A percentile compares a stretch with the other conserved stretches of the same genome.
Evolutionary conservation across 106 monocot species (phyloP).

Genomic region (Dioscorea dumetorum): DNA sequence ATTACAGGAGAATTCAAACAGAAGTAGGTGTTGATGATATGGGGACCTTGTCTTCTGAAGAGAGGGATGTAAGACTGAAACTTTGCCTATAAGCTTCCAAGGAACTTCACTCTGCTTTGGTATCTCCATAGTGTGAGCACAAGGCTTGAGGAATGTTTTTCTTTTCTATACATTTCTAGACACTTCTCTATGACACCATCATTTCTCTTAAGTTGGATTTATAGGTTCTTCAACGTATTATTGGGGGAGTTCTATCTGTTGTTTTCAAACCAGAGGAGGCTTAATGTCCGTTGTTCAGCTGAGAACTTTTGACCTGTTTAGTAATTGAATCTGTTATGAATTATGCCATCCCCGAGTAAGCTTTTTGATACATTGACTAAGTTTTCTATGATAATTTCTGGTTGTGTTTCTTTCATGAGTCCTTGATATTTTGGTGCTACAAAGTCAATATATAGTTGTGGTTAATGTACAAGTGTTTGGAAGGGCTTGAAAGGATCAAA

Average conservation of each 20-base stretch:
- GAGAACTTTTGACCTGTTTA: constrained; percentile 77
- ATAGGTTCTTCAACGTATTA: constrained; percentile 77
- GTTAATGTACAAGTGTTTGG: too few species aligned
- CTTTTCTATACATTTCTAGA: constrained; percentile 1
- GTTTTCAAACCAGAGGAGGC: constrained; percentile 72
- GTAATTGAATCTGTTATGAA: constrained; percentile 86
- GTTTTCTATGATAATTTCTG: too few species aligned
- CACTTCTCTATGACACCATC: not conserved
- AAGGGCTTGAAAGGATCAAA: too few species aligned
- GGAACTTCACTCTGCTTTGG: constrained; percentile 90
- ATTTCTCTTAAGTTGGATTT: constrained; percentile 13
- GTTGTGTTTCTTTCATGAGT: too few species aligned
- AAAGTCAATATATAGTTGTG: too few species aligned
- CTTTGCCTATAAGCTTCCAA: constrained; percentile 53
- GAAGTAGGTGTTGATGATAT: constrained; percentile 79
- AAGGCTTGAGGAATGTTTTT: constrained; percentile 40
- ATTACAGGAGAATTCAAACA: constrained; percentile 73
- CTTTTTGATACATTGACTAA: not conserved
- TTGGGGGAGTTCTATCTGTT: constrained; percentile 64
- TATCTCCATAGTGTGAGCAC: constrained; percentile 79
- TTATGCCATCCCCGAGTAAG: constrained; percentile 82
- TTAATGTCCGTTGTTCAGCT: constrained; percentile 63
- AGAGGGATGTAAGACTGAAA: constrained; percentile 89
- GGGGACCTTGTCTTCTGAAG: constrained; percentile 77
- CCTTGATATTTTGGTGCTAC: too few species aligned